phyloP scores from a whole-genome alignment of 1,284 basidiomycete species.

The Irpex sp. region DNA sequence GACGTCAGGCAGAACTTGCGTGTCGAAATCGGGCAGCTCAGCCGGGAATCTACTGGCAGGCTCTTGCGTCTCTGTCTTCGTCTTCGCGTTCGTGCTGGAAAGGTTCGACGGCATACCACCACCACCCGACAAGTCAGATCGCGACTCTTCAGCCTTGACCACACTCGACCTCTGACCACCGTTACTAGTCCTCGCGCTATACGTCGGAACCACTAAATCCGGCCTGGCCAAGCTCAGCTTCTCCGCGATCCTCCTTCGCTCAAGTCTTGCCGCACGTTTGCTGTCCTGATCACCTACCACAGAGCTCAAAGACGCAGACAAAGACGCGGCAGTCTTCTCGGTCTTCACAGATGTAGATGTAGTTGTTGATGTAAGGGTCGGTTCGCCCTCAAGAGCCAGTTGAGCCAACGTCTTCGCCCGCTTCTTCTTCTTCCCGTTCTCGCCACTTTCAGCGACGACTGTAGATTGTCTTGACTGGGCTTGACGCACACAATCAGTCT shows the following conservation, averaged over 20 bases:
- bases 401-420: not conserved
- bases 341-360: not conserved
- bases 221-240: not conserved
- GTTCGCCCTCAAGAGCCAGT: not conserved
- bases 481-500: not conserved
- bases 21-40: constrained; percentile 13
- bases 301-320: not conserved
- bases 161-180: not conserved
- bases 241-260: not conserved
- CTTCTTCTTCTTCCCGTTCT: not conserved
- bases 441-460: not conserved
- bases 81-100: not conserved
- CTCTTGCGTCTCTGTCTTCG: not conserved
- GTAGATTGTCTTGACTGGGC: not conserved
- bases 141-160: not conserved
- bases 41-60: constrained; percentile 11
- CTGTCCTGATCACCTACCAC: not conserved
- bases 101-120: not conserved
- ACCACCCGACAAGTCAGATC: constrained; percentile 6
- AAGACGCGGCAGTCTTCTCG: not conserved
- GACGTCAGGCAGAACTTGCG: constrained; percentile 11
- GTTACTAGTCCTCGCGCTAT: not conserved
- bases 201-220: not conserved
- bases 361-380: not conserved
- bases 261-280: not conserved